Conservation (phyloP, 2,329 filamentous ascomycete species). For the Sarocladium oryzae region DNA sequence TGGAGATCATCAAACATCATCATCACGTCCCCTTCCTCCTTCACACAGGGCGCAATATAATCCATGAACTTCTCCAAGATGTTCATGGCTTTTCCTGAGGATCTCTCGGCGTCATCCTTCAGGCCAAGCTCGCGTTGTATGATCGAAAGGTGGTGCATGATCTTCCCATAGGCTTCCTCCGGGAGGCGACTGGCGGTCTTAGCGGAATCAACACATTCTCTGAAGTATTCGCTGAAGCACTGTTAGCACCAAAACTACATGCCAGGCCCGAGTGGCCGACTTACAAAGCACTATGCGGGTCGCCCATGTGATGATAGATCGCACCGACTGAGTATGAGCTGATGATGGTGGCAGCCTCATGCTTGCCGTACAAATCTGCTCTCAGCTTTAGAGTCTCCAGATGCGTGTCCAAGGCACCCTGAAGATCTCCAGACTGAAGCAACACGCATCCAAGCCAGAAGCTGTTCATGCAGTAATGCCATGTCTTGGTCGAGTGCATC, state of each 20-base stretch:
- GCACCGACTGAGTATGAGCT: background rate
- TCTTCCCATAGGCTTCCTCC: constrained; percentile 1
- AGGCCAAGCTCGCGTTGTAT: background rate
- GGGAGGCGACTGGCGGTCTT: background rate
- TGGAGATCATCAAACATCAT: constrained; percentile 5
- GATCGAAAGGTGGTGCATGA: background rate
- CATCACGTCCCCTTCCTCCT: background rate
- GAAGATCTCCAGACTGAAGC: background rate
- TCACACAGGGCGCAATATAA: constrained; percentile 1
- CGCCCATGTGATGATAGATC: background rate
- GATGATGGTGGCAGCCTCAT: constrained; percentile 1
- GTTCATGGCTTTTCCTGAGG: background rate
- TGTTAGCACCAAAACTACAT: too few species aligned
- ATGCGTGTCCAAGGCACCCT: constrained; percentile 3
- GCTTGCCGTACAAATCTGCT: background rate
- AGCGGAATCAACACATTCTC: constrained; percentile 1
- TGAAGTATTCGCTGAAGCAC: constrained; percentile 3
- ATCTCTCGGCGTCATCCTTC: background rate
- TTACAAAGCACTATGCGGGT: constrained; percentile 5
- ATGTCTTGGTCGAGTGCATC: constrained; percentile 2
- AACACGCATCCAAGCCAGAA: background rate
- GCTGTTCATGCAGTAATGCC: constrained; percentile 6
- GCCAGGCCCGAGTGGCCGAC: too few species aligned
- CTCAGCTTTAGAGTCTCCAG: background rate
- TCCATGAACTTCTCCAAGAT: constrained; percentile 4